A percentile compares a stretch with the other conserved stretches of the same genome.
Evolutionary conservation across 1,284 basidiomycete species (phyloP).

Genomic region (Trametes pubescens): DNA sequence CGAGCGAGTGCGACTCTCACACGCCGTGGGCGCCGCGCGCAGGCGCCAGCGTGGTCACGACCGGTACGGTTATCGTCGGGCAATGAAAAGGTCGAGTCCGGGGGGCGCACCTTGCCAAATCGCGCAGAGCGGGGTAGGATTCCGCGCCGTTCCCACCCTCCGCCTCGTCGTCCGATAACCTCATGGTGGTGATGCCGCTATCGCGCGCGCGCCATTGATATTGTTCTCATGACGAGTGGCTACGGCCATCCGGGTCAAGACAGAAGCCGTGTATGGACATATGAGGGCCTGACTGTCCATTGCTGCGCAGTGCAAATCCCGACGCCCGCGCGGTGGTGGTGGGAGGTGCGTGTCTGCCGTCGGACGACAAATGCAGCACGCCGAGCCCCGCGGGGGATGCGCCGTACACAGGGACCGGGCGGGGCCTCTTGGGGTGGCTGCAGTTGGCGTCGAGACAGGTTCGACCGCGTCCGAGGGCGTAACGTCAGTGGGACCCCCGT

Average conservation of each 20-base stretch:
- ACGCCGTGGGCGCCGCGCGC: neutral
- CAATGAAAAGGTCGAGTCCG: neutral
- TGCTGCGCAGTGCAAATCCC: neutral
- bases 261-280: constrained; percentile 18
- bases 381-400: neutral
- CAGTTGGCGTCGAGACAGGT: neutral
- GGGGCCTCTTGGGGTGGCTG: neutral
- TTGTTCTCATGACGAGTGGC: constrained; percentile 22
- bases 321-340: too few relatives aligned
- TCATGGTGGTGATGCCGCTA: constrained; percentile 26
- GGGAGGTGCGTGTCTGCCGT: too few relatives aligned
- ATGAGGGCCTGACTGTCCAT: neutral
- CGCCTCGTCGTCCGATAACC: constrained; percentile 30
- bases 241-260: neutral
- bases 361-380: neutral
- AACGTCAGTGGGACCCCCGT: constrained; percentile 29
- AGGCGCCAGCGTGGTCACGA: neutral
- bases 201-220: constrained; percentile 4
- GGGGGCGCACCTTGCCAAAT: constrained; percentile 17
- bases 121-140: constrained; percentile 13
- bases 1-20: neutral
- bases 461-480: constrained; percentile 2
- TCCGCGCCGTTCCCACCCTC: constrained; percentile 7
- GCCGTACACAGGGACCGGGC: constrained; percentile 2
- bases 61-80: constrained; percentile 7